Evolutionary conservation across 1,284 basidiomycete species (phyloP).

Genomic region (Ganoderma sinense): DNA sequence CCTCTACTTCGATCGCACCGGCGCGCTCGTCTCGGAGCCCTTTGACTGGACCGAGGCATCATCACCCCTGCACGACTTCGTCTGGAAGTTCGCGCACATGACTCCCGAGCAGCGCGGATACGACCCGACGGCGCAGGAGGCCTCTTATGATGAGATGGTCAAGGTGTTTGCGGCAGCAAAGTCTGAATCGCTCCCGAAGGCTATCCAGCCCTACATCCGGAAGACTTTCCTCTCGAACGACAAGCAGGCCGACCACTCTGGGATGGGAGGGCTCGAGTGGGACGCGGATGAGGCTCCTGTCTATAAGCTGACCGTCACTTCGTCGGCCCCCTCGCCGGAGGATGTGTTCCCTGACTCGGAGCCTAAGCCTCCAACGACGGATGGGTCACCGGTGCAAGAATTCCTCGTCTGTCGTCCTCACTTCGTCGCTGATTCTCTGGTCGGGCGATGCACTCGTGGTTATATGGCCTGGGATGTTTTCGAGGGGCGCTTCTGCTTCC

Average conservation of each 20-base stretch:
- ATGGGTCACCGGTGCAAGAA: not conserved
- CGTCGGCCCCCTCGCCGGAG: not conserved
- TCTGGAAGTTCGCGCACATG: constrained; percentile 22
- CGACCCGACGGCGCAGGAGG: constrained; percentile 21
- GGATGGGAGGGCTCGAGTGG: not conserved
- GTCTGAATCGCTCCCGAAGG: not conserved
- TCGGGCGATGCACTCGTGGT: constrained; percentile 14
- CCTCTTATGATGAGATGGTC: not conserved
- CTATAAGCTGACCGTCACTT: constrained; percentile 1
- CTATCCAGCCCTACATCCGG: not conserved
- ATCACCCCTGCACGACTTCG: constrained; percentile 12
- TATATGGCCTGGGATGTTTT: constrained; percentile 10
- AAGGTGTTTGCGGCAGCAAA: not conserved
- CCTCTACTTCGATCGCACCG: constrained; percentile 20
- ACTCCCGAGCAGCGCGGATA: constrained; percentile 18
- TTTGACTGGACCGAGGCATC: constrained; percentile 13
- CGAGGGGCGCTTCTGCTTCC: not conserved
- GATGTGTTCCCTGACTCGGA: not conserved
- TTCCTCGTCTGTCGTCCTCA: constrained; percentile 14
- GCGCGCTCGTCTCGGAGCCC: constrained; percentile 13
- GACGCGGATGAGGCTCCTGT: not conserved
- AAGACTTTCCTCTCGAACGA: not conserved
- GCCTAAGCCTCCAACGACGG: not conserved
- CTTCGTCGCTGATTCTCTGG: constrained; percentile 5
- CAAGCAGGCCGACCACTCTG: not conserved